Base-by-base conservation (phyloP, 352 stramenopile genomes). In the Phytophthora litchii region DNA sequence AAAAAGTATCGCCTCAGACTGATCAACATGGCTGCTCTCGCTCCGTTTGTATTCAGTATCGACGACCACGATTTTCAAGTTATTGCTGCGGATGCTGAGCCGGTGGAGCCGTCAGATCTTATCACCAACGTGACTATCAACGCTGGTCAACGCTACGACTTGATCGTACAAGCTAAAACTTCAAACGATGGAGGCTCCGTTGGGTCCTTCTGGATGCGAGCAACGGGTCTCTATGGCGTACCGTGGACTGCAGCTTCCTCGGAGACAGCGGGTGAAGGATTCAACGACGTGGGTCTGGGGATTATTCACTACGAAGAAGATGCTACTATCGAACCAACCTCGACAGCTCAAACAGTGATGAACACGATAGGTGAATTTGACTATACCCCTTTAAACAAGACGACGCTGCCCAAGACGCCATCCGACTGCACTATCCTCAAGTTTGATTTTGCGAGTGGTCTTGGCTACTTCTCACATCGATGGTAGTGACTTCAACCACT, bases 11-110 rank as follows among this genome's bases (percentile, higher is more conserved):
- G 63, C 0, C 31, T 77, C 4, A 46, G 69, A 3, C 23, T 77
- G 8, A 74, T 77, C 25, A 72, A 62, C 38, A 54, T 73, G 50
- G 60, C 36, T 3, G 69, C 60, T 0, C 52, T 74, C 36, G 69
- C 60, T 20, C 49, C 64, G 2, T 70, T 74, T 37, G 53, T 72
- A 3, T 64, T 77, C 41, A 77, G 64, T 10, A 59, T 77, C 37
- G 64, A 77, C n/a, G 45, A 66, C 13, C 69, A 77, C 45, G 42
- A 59, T 4, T 66, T 78, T 35, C 64, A 58, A 8, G 60, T 27
- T 5, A 27, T 27, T 27, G 23, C 23, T 27, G 23, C 23, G 23
- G 23, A 27, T 27, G 23, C 23, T 27, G 23, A 27, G 23, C 23
- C 5, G 23, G 23, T 27, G 23, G 23, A 27, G 23, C 68, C 64